Evolutionary conservation across 768 basidiomycete species (phyloP), one percentile per base, ranked within the genome.

Genomic region (Calocybe gangraenosa): DNA sequence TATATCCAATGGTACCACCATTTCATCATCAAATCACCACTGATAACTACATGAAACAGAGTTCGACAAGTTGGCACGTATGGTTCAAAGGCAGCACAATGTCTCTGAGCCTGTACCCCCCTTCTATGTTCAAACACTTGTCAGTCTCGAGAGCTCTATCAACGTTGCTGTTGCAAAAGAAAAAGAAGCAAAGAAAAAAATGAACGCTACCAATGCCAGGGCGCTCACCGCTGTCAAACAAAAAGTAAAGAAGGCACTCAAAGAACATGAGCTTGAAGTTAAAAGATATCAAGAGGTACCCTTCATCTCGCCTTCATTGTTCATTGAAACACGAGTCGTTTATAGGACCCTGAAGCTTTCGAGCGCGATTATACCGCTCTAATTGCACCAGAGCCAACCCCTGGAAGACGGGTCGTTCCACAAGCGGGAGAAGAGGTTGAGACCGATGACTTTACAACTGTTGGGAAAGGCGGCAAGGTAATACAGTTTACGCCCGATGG

Each of bases 141-240:
- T 71, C 45, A 79, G 72, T 54, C 79, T 98, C 30, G 96, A 98
- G 54, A 64, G 72, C 18, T 81, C 89, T 8, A 67, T 96, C 55
- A 85, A 81, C 53, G 69, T 65, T 19, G 81, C 91, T 5, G 66
- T 89, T 34, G 71, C 83, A 8, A 89, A 89, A 63, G 93, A 96
- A 65, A 95, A 94, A 65, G 84, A 87, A 48, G 83, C 91, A 8
- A 88, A 89, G 69, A 96, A 97, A 69, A 97, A 96, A 70, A 91
- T 94, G 85, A 95, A 93, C 54, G 87, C 92, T 1, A 85, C 78
- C 50, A 94, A 94, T 57, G 89, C 92, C 32, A 93, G 90, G 58
- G 92, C 93, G 2, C 76, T 98, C 53, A 97, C 92, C 42, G 87
- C 88, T n/a, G 87, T 97, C 84, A 97, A 94, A 69, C 95, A 98